These are phyloP conservation scores for Stevia rebaudiana DNA, from an alignment of 140 eudicot species.

Conservation along the genomic window DNA sequence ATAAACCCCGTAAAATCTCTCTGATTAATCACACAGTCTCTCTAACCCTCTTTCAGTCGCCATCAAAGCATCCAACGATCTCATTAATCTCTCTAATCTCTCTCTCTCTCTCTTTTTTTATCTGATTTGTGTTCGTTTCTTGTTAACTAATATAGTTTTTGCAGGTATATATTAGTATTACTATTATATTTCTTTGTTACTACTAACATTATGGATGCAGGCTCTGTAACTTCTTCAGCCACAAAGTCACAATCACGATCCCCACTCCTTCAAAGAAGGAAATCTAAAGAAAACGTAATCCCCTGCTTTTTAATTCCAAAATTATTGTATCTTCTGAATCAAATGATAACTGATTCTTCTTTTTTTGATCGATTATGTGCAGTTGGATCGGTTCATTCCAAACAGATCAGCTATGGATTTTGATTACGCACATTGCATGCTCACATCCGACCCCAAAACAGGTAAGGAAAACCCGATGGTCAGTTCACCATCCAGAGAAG, in stretches of 20 bases:
- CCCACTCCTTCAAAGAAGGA: constrained; percentile 62
- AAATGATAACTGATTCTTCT: not conserved
- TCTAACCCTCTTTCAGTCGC: constrained; percentile 2
- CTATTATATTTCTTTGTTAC: constrained; percentile 9
- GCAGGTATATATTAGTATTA: constrained; percentile 25
- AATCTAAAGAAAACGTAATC: constrained; percentile 63
- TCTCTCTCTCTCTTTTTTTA: not conserved
- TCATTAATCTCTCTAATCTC: not conserved
- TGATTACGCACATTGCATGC: constrained; percentile 81
- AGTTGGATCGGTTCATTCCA: constrained; percentile 96
- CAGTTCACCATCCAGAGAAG: constrained; percentile 73
- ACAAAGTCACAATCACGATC: constrained; percentile 39
- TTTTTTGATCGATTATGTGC: constrained; percentile 20
- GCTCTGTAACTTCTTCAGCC: constrained; percentile 43
- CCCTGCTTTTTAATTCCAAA: not conserved
- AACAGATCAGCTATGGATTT: constrained; percentile 95
- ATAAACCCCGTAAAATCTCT: constrained; percentile 25
- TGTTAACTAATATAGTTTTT: constrained; percentile 26
- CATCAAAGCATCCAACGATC: constrained; percentile 17
- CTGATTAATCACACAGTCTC: constrained; percentile 18
- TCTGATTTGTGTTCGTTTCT: not conserved
- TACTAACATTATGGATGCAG: constrained; percentile 70
- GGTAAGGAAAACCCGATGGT: constrained; percentile 73
- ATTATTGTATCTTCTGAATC: not conserved
- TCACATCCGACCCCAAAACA: constrained; percentile 52